Conservation (phyloP, 805 yeast species). For the Lipomyces oligophaga region DNA sequence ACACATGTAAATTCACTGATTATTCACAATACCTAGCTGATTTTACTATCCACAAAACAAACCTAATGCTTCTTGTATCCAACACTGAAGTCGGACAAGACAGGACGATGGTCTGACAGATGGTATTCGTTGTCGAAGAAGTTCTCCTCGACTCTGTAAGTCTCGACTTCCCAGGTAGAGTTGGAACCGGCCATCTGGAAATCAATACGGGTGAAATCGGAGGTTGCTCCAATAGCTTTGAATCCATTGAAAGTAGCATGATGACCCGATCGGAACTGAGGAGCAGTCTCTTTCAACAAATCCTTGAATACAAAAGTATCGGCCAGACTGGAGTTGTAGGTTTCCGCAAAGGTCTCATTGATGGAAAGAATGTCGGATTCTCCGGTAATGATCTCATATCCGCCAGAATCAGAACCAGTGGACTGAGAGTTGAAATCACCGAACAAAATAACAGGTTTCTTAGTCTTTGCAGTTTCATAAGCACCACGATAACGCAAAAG, state of each 20-base stretch:
- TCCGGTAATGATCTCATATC: slow-evolving; percentile 15
- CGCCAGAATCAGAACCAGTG: slow-evolving; percentile 6
- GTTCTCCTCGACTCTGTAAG: slow-evolving; percentile 4
- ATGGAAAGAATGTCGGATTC: slow-evolving; percentile 3
- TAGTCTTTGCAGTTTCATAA: slow-evolving; percentile 10
- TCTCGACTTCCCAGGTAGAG: neutral
- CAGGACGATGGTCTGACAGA: slow-evolving; percentile 14
- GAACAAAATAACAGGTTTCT: slow-evolving; percentile 4
- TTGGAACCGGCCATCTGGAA: slow-evolving; percentile 10
- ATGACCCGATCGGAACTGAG: slow-evolving; percentile 7
- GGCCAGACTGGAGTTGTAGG: slow-evolving; percentile 5
- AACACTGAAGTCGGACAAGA: slow-evolving; percentile 8
- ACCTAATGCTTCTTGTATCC: too few species aligned
- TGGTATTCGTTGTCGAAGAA: slow-evolving; percentile 7
- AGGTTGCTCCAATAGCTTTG: neutral
- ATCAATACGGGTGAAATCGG: slow-evolving; percentile 4
- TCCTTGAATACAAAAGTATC: slow-evolving; percentile 8
- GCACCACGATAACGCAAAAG: slow-evolving; percentile 13
- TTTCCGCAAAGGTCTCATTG: slow-evolving; percentile 8
- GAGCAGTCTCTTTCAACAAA: slow-evolving; percentile 3
- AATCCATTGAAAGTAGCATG: slow-evolving; percentile 10
- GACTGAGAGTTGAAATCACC: slow-evolving; percentile 20
- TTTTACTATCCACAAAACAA: too few species aligned
- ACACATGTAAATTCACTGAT: too few species aligned
- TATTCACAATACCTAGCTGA: too few species aligned